These are phyloP conservation scores for Geotrichum klebahnii DNA, from an alignment of 1,139 yeast genomes.

Conservation along the genomic window DNA sequence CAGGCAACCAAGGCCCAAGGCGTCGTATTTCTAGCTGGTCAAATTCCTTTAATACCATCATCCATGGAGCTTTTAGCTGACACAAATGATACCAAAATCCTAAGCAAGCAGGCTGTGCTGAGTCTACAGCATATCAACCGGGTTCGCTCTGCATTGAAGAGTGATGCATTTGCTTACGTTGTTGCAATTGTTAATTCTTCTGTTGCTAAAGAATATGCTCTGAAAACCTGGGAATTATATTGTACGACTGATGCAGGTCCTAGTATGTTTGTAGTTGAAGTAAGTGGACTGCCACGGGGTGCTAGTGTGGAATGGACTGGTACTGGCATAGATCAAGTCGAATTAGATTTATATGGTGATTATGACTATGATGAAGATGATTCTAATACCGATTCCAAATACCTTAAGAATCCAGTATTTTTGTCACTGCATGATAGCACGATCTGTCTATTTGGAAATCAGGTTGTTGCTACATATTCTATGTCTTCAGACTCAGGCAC, in stretches of 20 bases:
- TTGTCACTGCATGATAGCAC: neutral
- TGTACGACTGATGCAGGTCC: conserved; percentile 3
- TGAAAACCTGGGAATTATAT: conserved; percentile 41
- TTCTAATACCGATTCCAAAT: neutral
- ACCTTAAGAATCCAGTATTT: conserved; percentile 1
- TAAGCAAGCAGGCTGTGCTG: conserved; percentile 44
- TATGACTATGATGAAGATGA: conserved; percentile 22
- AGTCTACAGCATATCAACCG: conserved; percentile 71
- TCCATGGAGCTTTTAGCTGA: conserved; percentile 47
- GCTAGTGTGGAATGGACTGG: conserved; percentile 76
- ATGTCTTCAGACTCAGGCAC: neutral
- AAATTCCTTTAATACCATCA: conserved; percentile 77
- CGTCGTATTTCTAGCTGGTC: conserved; percentile 77
- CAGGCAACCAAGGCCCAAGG: conserved; percentile 60
- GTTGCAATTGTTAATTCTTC: conserved; percentile 52
- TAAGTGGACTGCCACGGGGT: conserved; percentile 59
- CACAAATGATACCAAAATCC: conserved; percentile 8
- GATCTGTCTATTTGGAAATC: conserved; percentile 9
- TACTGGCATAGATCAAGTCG: conserved; percentile 24
- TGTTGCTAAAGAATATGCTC: conserved; percentile 36
- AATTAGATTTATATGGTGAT: conserved; percentile 13
- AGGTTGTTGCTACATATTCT: neutral
- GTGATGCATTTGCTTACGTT: conserved; percentile 44
- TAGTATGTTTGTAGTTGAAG: conserved; percentile 48
- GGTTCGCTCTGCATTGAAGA: conserved; percentile 55